Conservation (phyloP, 495 filamentous ascomycete genomes). For the Lentithecium fluviatile region DNA sequence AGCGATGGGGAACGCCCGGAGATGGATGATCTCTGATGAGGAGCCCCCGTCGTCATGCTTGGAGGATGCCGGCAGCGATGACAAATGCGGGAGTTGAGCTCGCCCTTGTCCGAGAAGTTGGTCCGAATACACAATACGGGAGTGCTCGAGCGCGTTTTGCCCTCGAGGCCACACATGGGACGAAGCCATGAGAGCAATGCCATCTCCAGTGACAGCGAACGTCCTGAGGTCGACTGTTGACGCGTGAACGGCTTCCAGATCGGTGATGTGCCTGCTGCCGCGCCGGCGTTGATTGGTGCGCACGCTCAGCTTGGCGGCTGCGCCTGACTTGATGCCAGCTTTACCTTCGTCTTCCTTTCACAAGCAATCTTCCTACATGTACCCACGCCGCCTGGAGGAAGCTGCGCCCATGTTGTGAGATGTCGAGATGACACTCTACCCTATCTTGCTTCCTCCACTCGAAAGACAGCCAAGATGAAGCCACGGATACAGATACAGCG, state of each 20-base stretch:
- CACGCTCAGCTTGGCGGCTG: slow-evolving; percentile 10
- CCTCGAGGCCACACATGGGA: no score
- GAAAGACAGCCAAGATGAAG: slow-evolving; percentile 21
- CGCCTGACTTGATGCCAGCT: slow-evolving; percentile 26
- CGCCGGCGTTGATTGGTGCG: slow-evolving; percentile 17
- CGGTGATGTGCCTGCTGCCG: background rate
- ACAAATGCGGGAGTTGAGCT: slow-evolving; percentile 20
- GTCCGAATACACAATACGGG: background rate
- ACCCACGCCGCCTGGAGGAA: background rate
- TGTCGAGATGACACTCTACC: slow-evolving; percentile 23
- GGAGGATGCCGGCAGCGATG: slow-evolving; percentile 4
- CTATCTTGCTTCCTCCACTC: slow-evolving; percentile 7
- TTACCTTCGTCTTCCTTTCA: no score
- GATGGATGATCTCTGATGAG: background rate
- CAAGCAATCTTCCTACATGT: slow-evolving; percentile 4
- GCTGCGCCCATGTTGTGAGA: slow-evolving; percentile 8
- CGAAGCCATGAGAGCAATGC: no score
- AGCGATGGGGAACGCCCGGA: background rate
- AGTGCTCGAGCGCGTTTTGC: no score
- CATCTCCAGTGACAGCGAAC: no score
- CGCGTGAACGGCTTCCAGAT: background rate
- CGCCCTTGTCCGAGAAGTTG: slow-evolving; percentile 2
- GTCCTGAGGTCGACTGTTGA: no score
- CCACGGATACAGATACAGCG: slow-evolving; percentile 22
- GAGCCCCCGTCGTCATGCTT: background rate